Evolutionary conservation across 805 yeast genomes (phyloP).

Genomic region (Candida orba): DNA sequence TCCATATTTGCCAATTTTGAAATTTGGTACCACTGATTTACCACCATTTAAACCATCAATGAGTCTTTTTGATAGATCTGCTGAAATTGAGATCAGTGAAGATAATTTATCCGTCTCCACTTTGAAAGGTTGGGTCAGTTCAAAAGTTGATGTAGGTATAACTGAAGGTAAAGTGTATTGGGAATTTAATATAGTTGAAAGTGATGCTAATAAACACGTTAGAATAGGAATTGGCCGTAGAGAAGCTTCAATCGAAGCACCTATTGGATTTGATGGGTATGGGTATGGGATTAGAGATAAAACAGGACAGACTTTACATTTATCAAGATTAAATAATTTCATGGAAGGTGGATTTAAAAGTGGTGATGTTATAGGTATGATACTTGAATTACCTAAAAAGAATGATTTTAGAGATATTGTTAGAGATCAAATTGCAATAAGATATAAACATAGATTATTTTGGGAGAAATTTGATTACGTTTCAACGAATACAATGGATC

Average conservation of each 20-base stretch:
- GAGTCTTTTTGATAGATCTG: conserved; percentile 63
- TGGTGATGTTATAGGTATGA: conserved; percentile 81
- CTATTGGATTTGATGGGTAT: conserved; percentile 92
- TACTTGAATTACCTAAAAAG: conserved; percentile 59
- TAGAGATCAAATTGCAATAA: conserved; percentile 84
- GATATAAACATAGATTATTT: conserved; percentile 67
- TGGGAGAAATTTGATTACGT: conserved; percentile 83
- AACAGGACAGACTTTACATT: conserved; percentile 66
- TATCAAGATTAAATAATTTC: conserved; percentile 57
- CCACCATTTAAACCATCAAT: conserved; percentile 57
- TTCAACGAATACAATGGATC: conserved; percentile 63
- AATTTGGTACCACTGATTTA: conserved; percentile 67
- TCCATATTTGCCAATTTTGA: conserved; percentile 44
- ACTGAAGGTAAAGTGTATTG: conserved; percentile 76
- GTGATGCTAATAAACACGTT: conserved; percentile 45
- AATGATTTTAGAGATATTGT: conserved; percentile 38
- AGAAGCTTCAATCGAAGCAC: conserved; percentile 88
- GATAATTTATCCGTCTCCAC: conserved; percentile 43
- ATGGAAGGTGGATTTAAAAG: conserved; percentile 49
- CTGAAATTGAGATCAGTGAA: conserved; percentile 41
- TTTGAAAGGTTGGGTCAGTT: conserved; percentile 71
- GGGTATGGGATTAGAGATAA: conserved; percentile 87
- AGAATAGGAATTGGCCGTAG: conserved; percentile 77
- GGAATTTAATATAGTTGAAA: conserved; percentile 55
- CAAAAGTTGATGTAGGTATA: conserved; percentile 65